Evolutionary conservation across 2,329 filamentous ascomycete genomes (phyloP).

Genomic region (Coniochaeta hoffmannii): DNA sequence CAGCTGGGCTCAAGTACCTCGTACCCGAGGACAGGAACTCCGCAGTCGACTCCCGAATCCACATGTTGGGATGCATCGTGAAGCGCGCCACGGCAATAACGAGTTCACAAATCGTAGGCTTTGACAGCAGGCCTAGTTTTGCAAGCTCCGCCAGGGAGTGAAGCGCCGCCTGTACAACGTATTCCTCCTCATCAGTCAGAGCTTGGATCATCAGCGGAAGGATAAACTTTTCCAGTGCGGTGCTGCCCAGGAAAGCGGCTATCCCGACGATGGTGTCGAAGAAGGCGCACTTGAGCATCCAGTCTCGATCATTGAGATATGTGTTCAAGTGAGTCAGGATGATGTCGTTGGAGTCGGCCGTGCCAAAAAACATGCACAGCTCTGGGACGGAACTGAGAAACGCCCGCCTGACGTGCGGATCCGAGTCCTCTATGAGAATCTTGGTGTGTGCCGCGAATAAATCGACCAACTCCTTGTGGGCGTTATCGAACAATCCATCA

Average conservation of each 20-base stretch:
- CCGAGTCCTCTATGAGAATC: slow-evolving; percentile 76
- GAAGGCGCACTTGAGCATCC: slow-evolving; percentile 93
- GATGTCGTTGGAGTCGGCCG: slow-evolving; percentile 89
- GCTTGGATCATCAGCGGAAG: slow-evolving; percentile 93
- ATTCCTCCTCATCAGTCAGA: slow-evolving; percentile 85
- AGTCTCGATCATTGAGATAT: slow-evolving; percentile 92
- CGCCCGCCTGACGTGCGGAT: slow-evolving; percentile 79
- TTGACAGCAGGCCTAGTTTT: slow-evolving; percentile 77
- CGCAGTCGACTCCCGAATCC: slow-evolving; percentile 85
- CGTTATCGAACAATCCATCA: slow-evolving; percentile 79
- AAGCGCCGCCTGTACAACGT: slow-evolving; percentile 84
- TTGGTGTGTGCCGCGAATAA: slow-evolving; percentile 87
- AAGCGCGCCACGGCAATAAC: slow-evolving; percentile 78
- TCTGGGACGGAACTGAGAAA: slow-evolving; percentile 89
- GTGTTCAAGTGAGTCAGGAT: slow-evolving; percentile 93
- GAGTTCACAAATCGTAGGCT: slow-evolving; percentile 79
- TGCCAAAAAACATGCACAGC: slow-evolving; percentile 91
- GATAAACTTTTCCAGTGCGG: slow-evolving; percentile 89
- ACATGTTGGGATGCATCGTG: slow-evolving; percentile 87
- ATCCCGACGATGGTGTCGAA: slow-evolving; percentile 94
- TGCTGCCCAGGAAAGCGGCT: slow-evolving; percentile 80
- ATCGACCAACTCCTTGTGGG: slow-evolving; percentile 73
- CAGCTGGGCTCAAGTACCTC: slow-evolving; percentile 68
- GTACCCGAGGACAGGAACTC: slow-evolving; percentile 76
- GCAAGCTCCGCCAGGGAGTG: slow-evolving; percentile 85